Conservation (phyloP, 768 basidiomycete genomes). For the Lactifluus rugatus region DNA sequence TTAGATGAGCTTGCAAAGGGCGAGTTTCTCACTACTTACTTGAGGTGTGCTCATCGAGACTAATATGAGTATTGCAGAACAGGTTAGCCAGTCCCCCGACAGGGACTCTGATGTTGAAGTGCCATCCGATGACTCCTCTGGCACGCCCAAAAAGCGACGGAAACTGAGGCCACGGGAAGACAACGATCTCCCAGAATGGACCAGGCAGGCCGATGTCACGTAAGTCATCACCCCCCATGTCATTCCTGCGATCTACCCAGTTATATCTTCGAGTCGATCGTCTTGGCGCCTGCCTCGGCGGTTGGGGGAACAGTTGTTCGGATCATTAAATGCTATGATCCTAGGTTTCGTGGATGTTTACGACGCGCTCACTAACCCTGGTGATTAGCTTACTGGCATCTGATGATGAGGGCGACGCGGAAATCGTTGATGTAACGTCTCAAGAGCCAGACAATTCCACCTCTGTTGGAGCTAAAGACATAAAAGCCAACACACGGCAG, state of each 20-base stretch:
- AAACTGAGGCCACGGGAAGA: conserved; percentile 12
- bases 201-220: conserved; percentile 11
- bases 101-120: conserved; percentile 22
- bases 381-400: conserved; percentile 28
- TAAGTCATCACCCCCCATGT: conserved; percentile 1
- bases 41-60: not conserved
- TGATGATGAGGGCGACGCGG: conserved; percentile 39
- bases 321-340: not conserved
- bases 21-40: conserved; percentile 24
- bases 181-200: conserved; percentile 17
- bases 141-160: conserved; percentile 17
- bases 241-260: not conserved
- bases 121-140: conserved; percentile 1
- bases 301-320: not conserved
- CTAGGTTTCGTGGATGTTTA: not conserved
- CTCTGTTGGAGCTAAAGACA: conserved; percentile 19
- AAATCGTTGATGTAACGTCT: conserved; percentile 29
- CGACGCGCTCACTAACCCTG: not conserved
- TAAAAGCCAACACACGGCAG: conserved; percentile 28
- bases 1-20: conserved; percentile 50
- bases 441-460: conserved; percentile 25
- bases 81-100: not conserved
- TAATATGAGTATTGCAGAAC: conserved; percentile 6
- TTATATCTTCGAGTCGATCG: not conserved
- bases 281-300: not conserved